A percentile compares a stretch with the other conserved stretches of the same genome.
Conservation (phyloP, 106 monocot species). For the Dioscorea zingiberensis region DNA sequence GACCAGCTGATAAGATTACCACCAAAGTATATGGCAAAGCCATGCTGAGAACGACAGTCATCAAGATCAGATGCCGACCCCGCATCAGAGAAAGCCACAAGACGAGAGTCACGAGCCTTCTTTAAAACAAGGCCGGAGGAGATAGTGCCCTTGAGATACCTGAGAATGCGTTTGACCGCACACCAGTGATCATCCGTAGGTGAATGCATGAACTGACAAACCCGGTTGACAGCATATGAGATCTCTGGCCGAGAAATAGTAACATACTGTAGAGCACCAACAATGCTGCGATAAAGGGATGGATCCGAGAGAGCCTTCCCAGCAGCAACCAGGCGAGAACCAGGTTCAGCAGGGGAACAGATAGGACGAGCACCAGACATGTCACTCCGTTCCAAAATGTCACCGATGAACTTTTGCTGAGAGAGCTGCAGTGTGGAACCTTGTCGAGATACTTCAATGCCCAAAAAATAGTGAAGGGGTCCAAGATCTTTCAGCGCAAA, state of each 20-base stretch:
- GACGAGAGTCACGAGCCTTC: neutral
- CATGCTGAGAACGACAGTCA: neutral
- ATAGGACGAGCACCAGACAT: neutral
- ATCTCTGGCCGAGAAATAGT: neutral
- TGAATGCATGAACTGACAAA: neutral
- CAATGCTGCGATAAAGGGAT: neutral
- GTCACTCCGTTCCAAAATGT: neutral
- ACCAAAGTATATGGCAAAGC: neutral
- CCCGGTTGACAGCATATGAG: neutral
- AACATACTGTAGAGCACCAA: neutral
- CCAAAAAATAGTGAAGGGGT: slow-evolving; percentile 1
- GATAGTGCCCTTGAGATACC: neutral
- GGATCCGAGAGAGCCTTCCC: neutral
- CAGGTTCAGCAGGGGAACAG: too few relatives aligned
- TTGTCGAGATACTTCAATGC: neutral
- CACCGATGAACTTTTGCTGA: slow-evolving; percentile 2
- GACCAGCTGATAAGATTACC: neutral
- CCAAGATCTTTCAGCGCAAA: slow-evolving; percentile 15
- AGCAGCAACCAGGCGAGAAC: neutral
- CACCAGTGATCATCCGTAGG: neutral
- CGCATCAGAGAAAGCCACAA: slow-evolving; percentile 1
- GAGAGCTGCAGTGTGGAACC: neutral
- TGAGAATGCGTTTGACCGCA: neutral
- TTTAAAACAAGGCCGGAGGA: neutral
- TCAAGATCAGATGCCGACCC: neutral